phyloP scores from a whole-genome alignment of 768 basidiomycete species.

The Lentinula aciculospora region DNA sequence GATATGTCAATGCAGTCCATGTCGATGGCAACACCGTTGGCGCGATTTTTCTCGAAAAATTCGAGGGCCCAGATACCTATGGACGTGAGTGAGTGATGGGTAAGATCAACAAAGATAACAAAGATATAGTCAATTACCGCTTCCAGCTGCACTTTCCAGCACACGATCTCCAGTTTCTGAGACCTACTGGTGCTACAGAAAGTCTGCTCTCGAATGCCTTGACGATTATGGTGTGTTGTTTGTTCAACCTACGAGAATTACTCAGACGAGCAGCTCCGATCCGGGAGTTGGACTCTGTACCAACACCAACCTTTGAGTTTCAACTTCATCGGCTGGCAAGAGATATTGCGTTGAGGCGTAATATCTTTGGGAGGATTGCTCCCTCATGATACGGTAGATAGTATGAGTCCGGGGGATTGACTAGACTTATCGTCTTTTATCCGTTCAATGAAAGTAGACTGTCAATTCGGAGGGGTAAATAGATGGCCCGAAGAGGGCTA shows the following conservation, averaged over 20 bases:
- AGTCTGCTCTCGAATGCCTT: background rate
- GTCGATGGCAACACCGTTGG: background rate
- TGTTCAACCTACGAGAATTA: background rate
- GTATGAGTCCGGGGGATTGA: too few relatives aligned
- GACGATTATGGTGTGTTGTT: background rate
- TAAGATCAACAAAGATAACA: background rate
- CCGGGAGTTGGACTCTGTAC: too few relatives aligned
- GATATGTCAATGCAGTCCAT: constrained; percentile 1
- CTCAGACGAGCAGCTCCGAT: too few relatives aligned
- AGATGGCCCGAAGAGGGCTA: too few relatives aligned
- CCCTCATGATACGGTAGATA: too few relatives aligned
- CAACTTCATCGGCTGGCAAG: too few relatives aligned
- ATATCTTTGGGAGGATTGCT: too few relatives aligned
- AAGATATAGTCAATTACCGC: background rate
- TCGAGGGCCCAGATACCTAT: background rate
- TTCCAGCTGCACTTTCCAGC: background rate
- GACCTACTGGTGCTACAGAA: background rate
- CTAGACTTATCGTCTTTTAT: too few relatives aligned
- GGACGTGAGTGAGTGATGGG: too few relatives aligned
- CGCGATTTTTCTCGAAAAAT: background rate
- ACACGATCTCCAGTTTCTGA: background rate
- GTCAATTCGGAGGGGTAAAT: too few relatives aligned
- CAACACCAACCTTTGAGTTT: constrained; percentile 10
- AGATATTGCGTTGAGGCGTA: too few relatives aligned
- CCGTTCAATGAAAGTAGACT: too few relatives aligned